Conservation (phyloP, 768 basidiomycete genomes). For the Sarcodon aspratus region DNA sequence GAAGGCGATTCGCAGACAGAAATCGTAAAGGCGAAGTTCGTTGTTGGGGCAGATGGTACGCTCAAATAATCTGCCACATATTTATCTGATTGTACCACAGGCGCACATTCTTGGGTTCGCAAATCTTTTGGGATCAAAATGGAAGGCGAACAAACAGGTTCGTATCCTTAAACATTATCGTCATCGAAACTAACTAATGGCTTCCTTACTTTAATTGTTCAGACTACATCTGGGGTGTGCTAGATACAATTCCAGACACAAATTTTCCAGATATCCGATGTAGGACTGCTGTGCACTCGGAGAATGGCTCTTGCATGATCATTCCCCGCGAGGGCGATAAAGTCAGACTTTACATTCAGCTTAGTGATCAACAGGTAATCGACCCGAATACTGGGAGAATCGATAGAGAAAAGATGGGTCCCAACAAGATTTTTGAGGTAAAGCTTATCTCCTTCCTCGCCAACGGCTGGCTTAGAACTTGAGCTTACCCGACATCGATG, state of each 20-base stretch:
- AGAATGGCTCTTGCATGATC: slow-evolving; percentile 35
- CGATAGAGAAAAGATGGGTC: slow-evolving; percentile 25
- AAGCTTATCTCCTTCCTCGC: neutral
- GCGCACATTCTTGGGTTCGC: slow-evolving; percentile 79
- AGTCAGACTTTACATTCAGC: slow-evolving; percentile 41
- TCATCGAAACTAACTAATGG: neutral
- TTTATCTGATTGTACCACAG: slow-evolving; percentile 18
- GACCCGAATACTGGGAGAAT: slow-evolving; percentile 27
- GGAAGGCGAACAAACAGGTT: slow-evolving; percentile 62
- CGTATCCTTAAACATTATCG: neutral
- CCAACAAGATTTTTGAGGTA: slow-evolving; percentile 28
- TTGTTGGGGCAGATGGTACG: slow-evolving; percentile 66
- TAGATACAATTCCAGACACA: slow-evolving; percentile 43
- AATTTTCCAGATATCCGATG: slow-evolving; percentile 46
- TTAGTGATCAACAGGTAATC: slow-evolving; percentile 24
- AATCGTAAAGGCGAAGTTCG: slow-evolving; percentile 58
- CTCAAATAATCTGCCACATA: too few relatives aligned
- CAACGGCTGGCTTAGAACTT: neutral
- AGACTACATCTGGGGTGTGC: slow-evolving; percentile 76
- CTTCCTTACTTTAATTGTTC: slow-evolving; percentile 3
- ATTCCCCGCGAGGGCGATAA: slow-evolving; percentile 39
- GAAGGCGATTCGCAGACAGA: slow-evolving; percentile 28
- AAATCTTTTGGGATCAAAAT: slow-evolving; percentile 52
- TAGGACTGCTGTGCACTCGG: slow-evolving; percentile 36
- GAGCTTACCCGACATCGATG: neutral